These are phyloP conservation scores for Amylostereum areolatum DNA, from an alignment of 1,284 basidiomycete genomes.

Conservation along the genomic window DNA sequence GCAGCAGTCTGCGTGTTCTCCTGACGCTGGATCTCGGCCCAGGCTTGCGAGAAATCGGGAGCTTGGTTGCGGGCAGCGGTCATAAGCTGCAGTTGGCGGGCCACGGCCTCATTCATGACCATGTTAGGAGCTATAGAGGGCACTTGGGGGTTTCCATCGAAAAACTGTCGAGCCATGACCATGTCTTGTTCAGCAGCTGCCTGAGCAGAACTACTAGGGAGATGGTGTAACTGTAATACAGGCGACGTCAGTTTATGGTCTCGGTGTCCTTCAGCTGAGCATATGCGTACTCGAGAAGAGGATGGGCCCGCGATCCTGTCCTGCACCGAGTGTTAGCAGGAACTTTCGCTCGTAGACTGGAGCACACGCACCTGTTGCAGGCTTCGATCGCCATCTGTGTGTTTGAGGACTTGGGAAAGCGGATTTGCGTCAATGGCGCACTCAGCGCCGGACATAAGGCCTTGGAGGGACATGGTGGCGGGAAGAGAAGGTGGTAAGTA, in stretches of 20 bases:
- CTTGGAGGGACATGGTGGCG: slow-evolving; percentile 61
- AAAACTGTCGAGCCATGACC: slow-evolving; percentile 75
- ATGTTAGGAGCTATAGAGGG: slow-evolving; percentile 27
- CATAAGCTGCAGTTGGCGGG: slow-evolving; percentile 28
- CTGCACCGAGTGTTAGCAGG: slow-evolving; percentile 28
- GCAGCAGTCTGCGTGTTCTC: slow-evolving; percentile 13
- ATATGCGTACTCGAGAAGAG: slow-evolving; percentile 52
- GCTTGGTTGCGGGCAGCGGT: slow-evolving; percentile 15
- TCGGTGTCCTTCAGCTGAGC: too few relatives aligned
- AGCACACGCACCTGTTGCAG: slow-evolving; percentile 65
- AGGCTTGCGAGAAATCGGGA: slow-evolving; percentile 40
- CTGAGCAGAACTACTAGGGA: slow-evolving; percentile 48
- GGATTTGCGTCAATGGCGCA: slow-evolving; percentile 86
- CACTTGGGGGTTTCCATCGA: slow-evolving; percentile 41
- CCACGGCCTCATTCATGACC: slow-evolving; percentile 2
- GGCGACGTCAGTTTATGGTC: too few relatives aligned
- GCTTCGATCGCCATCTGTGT: slow-evolving; percentile 86
- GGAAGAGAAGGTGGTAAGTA: background rate
- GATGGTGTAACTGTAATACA: slow-evolving; percentile 60
- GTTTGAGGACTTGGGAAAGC: slow-evolving; percentile 86
- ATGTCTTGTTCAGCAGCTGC: slow-evolving; percentile 57
- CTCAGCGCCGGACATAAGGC: slow-evolving; percentile 86
- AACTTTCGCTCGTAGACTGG: background rate
- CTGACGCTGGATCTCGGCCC: slow-evolving; percentile 47
- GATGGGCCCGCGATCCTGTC: slow-evolving; percentile 72